A percentile compares a stretch with the other conserved stretches of the same genome.
Evolutionary conservation across 352 stramenopile genomes (phyloP).

Genomic region (Phytopythium kandeliae): DNA sequence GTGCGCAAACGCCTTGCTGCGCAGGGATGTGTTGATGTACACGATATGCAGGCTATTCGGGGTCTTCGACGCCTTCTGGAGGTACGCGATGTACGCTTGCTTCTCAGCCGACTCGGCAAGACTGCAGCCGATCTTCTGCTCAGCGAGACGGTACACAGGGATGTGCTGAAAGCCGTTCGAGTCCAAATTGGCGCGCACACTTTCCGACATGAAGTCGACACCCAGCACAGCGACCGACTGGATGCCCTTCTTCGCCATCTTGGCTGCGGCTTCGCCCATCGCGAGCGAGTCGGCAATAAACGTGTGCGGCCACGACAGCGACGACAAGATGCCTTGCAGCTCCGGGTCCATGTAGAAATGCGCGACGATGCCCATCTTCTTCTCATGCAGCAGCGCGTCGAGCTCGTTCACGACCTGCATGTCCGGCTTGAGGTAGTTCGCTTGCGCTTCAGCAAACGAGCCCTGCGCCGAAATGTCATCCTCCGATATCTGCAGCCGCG

Average conservation of each 20-base stretch:
- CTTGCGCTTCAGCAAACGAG: conserved; percentile 87
- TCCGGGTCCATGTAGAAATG: conserved; percentile 99
- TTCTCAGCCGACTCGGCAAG: conserved; percentile 93
- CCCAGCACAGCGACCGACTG: conserved; percentile 92
- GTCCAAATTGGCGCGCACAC: conserved; percentile 90
- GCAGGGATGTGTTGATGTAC: conserved; percentile 98
- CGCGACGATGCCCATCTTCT: conserved; percentile 95
- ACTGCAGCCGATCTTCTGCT: conserved; percentile 93
- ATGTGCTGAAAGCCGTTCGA: conserved; percentile 90
- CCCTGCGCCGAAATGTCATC: conserved; percentile 69
- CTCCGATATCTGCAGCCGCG: conserved; percentile 59
- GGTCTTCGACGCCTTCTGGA: conserved; percentile 85
- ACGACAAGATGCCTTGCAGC: conserved; percentile 80
- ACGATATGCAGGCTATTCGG: conserved; percentile 94
- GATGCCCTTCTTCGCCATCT: conserved; percentile 91
- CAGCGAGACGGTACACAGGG: conserved; percentile 92
- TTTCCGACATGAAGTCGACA: conserved; percentile 98
- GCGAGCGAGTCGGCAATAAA: conserved; percentile 95
- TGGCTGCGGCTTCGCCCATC: conserved; percentile 96
- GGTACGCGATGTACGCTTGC: conserved; percentile 90
- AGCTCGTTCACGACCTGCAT: conserved; percentile 84
- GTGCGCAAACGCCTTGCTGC: conserved; percentile 94
- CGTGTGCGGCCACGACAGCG: conserved; percentile 86
- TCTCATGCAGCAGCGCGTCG: conserved; percentile 78
- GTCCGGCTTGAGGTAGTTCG: conserved; percentile 83